Evolutionary conservation across 345 rosid genomes (phyloP), one percentile per base, ranked within the genome.

Genomic region (Populus alba): DNA sequence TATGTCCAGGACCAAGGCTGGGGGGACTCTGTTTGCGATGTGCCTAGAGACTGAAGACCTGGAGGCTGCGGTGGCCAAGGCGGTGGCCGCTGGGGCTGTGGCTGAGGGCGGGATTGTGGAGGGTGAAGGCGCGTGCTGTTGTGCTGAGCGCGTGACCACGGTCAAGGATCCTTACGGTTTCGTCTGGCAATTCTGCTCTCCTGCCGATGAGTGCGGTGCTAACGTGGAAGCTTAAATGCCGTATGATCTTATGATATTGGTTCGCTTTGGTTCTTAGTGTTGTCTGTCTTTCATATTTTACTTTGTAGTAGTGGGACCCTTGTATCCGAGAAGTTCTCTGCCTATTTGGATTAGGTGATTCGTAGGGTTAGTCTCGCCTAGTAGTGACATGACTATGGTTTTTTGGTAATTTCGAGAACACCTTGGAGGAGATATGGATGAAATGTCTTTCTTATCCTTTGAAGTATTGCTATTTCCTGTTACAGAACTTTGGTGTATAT

Each of bases 111-210:
- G 88, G 81, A 70, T 81, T 2, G 27, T 75, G 2, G 93, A 92
- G 49, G 87, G 61, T 0, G 91, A 76, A 0, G 83, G 87, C 75
- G 81, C 87, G 66, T 87, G 83, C 79, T 45, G 81, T 22, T 87
- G 85, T 22, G 55, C 17, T 3, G 97, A 88, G 70, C 88, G 88
- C 73, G 88, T 86, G 77, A 92, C 90, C 0, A 90, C 87, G 84
- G 85, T 94, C 8, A 90, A 88, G 86, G 99, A 96, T 67, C 97
- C 98, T 0, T 92, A 88, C 51, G 98, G 99, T 4, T 86, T 83
- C 77, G 85, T 86, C 7, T 96, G 99, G 99, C 65, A 81, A 76
- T 78, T 96, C 68, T 81, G 85, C 78, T 72, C 92, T 41, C 85
- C 95, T 3, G 81, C 79, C 55, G 82, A 82, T 81, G 80, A 81